Percentiles rank a stretch among this genome's conserved stretches.
These are phyloP conservation scores for Urochloa ruziziensis DNA, from an alignment of 176 grass and related monocot species.

Conservation along the genomic window DNA sequence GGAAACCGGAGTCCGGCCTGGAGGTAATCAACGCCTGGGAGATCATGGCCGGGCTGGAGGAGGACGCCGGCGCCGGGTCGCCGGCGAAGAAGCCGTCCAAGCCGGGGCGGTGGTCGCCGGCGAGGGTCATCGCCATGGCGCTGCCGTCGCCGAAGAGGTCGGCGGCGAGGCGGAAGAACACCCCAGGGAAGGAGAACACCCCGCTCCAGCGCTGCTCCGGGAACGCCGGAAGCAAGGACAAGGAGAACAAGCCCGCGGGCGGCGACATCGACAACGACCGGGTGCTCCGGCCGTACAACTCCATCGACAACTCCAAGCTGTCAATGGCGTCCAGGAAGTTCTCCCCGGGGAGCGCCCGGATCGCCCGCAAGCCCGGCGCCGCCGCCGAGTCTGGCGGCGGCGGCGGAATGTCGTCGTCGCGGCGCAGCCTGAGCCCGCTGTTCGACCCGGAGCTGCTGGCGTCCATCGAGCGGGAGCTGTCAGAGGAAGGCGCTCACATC, in stretches of 20 bases:
- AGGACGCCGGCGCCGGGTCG: constrained; percentile 39
- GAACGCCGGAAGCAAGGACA: background rate
- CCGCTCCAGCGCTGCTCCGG: constrained; percentile 53
- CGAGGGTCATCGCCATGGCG: constrained; percentile 41
- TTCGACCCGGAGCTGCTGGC: constrained; percentile 93
- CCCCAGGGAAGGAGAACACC: constrained; percentile 82
- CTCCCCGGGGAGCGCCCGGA: constrained; percentile 52
- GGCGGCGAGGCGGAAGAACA: constrained; percentile 34
- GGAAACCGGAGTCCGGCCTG: constrained; percentile 41
- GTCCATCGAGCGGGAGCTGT: constrained; percentile 80
- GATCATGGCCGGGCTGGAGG: constrained; percentile 88
- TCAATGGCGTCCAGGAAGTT: constrained; percentile 51
- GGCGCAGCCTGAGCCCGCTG: constrained; percentile 80
- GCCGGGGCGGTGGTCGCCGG: constrained; percentile 62
- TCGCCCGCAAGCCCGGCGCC: constrained; percentile 43
- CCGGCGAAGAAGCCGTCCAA: constrained; percentile 66
- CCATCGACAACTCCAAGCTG: constrained; percentile 75
- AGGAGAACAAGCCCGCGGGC: no score
- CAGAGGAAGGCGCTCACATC: constrained; percentile 71
- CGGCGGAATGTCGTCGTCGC: constrained; percentile 55
- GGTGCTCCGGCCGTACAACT: constrained; percentile 67
- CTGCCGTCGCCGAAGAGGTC: constrained; percentile 59
- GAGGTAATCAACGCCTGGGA: constrained; percentile 95
- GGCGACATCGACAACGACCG: constrained; percentile 45
- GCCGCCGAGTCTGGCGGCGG: background rate